Base-by-base conservation (phyloP, 176 grass and related monocot species). In the Musa schizocarpa region DNA sequence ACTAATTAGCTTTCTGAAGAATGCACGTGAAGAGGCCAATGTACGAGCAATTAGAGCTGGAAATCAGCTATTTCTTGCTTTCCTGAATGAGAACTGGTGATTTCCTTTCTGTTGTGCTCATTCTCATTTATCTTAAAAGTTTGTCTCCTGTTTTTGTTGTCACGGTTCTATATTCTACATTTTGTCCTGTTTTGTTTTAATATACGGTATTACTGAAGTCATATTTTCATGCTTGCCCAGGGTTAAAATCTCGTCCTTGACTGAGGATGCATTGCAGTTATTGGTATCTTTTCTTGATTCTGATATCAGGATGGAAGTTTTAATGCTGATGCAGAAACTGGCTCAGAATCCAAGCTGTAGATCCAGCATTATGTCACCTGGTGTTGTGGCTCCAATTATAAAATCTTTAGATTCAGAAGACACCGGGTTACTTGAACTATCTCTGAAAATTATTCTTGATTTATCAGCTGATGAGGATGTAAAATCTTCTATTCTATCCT, bases 81-180 rank as follows among this genome's bases (percentile, higher is more conserved):
- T 92, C 78, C 84, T 94, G 73, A 82, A 69, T 26, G 81, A 78
- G 66, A 84, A 76, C 81, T 89, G 91, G 95, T 92, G 87, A 84
- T 79, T 19, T 75, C 70, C n/a, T 34, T 24, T 66, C 22, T 61
- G 78, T 57, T 29, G 20, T 29, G 17, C 57, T 27, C 19, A 20
- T 55, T 74, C 17, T 54, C 52, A 20, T 72, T 20, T 10, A 11
- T 53, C 9, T 4, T 21, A 8, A 24, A 23, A 13, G 53, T 24
- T 20, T 16, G 29, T 22, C 9, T 52, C 11, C 9, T 29, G 52
- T 9, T 12, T 53, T 53, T 19, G 23, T 72, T 20, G n/a, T 72
- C n/a, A 17, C 21, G 9, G 8, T 53, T 13, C 19, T 9, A 48
- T 8, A 11, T 24, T 23, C 11, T 29, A 27, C 26, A n/a, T 19